phyloP scores from a whole-genome alignment of 2,329 filamentous ascomycete genomes.

The Fusarium sp. region DNA sequence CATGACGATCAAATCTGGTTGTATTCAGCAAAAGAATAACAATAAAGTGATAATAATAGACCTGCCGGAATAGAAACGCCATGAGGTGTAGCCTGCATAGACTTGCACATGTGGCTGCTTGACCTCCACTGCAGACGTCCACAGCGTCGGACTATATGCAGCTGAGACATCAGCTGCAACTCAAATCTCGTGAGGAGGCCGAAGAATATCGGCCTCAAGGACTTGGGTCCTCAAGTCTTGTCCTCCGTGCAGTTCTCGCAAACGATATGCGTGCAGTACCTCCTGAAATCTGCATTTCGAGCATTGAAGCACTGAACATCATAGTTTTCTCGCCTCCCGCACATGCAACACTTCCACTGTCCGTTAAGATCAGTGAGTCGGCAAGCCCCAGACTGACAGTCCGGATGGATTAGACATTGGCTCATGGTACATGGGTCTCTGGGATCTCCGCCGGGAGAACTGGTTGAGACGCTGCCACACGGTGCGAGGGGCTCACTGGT shows the following conservation, averaged over 20 bases:
- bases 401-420: conserved; percentile 59
- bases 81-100: not conserved
- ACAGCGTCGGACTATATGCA: conserved; percentile 29
- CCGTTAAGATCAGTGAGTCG: conserved; percentile 62
- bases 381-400: conserved; percentile 63
- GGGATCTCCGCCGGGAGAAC: conserved; percentile 48
- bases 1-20: conserved; percentile 16
- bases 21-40: conserved; percentile 12
- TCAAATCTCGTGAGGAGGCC: conserved; percentile 14
- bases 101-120: conserved; percentile 12
- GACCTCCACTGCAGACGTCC: conserved; percentile 16
- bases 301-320: conserved; percentile 60
- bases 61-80: conserved; percentile 17
- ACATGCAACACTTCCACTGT: conserved; percentile 64
- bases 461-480: conserved; percentile 35
- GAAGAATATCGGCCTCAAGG: conserved; percentile 23
- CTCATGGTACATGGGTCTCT: conserved; percentile 60
- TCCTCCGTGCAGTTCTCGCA: conserved; percentile 57
- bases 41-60: conserved; percentile 20
- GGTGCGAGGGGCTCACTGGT: conserved; percentile 44
- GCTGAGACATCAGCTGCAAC: conserved; percentile 25
- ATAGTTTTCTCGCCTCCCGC: conserved; percentile 60
- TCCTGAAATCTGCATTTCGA: conserved; percentile 60
- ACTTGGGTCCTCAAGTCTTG: conserved; percentile 1
- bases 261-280: conserved; percentile 63